phyloP scores from a whole-genome alignment of 1,139 yeast genomes.

The Pichia sp. region DNA sequence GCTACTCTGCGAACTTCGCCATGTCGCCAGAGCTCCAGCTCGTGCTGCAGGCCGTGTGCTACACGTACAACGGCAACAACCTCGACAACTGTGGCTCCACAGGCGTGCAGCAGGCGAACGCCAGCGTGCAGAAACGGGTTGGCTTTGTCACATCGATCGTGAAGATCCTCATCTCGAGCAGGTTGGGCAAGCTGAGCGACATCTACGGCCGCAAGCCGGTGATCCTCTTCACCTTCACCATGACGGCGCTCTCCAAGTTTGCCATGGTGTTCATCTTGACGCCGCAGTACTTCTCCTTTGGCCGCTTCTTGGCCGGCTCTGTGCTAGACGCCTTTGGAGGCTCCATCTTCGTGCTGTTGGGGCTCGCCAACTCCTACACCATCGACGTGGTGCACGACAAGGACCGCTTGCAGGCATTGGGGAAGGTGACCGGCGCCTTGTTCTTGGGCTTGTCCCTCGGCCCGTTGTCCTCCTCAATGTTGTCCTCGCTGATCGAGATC shows the following conservation, averaged over 20 bases:
- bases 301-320: constrained; percentile 36
- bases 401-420: constrained; percentile 51
- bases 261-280: constrained; percentile 33
- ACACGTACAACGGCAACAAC: constrained; percentile 6
- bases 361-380: constrained; percentile 57
- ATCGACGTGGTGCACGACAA: constrained; percentile 59
- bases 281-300: constrained; percentile 34
- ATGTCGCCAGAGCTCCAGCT: constrained; percentile 26
- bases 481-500: constrained; percentile 2
- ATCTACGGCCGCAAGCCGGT: constrained; percentile 56
- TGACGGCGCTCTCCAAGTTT: constrained; percentile 31
- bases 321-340: constrained; percentile 52
- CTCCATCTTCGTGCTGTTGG: constrained; percentile 44
- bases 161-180: constrained; percentile 40
- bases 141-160: constrained; percentile 21
- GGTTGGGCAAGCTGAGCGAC: constrained; percentile 61
- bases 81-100: constrained; percentile 20
- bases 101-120: constrained; percentile 23
- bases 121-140: constrained; percentile 26
- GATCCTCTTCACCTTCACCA: constrained; percentile 33
- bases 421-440: constrained; percentile 52
- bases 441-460: constrained; percentile 62
- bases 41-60: constrained; percentile 24
- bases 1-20: constrained; percentile 22
- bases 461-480: constrained; percentile 53